phyloP scores from a whole-genome alignment of 352 stramenopile species.

The Globisporangium abappressorium region DNA sequence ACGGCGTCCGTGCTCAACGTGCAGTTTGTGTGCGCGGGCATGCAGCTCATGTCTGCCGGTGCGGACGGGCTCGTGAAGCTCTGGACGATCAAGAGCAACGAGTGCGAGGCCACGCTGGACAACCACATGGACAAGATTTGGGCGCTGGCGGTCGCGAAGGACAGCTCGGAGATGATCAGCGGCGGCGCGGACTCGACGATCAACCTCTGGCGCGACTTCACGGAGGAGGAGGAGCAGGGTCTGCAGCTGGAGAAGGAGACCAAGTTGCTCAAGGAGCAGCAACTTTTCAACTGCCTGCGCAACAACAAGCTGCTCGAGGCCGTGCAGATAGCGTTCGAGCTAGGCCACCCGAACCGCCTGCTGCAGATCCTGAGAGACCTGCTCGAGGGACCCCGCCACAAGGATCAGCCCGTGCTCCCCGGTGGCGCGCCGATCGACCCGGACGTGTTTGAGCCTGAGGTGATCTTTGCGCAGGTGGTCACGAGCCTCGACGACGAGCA shows the following conservation, averaged over 20 bases:
- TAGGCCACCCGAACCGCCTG: constrained; percentile 92
- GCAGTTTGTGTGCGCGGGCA: constrained; percentile 86
- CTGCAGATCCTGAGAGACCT: constrained; percentile 89
- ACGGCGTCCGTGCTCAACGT: constrained; percentile 87
- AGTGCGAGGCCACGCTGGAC: constrained; percentile 97
- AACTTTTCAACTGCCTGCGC: constrained; percentile 93
- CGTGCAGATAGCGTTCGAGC: constrained; percentile 87
- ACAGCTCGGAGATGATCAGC: constrained; percentile 90
- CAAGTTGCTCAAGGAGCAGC: constrained; percentile 94
- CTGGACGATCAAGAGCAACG: constrained; percentile 97
- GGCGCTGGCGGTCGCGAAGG: constrained; percentile 90
- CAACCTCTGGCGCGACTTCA: constrained; percentile 94
- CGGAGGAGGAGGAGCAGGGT: constrained; percentile 85
- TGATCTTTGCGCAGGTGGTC: constrained; percentile 64
- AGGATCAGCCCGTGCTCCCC: constrained; percentile 50
- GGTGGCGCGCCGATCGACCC: constrained; percentile 37
- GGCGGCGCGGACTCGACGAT: constrained; percentile 95
- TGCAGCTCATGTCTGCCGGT: constrained; percentile 94
- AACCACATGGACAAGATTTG: constrained; percentile 97
- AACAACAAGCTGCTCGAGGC: constrained; percentile 89
- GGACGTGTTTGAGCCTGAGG: constrained; percentile 52
- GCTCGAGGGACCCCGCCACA: constrained; percentile 70
- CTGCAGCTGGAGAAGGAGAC: constrained; percentile 82
- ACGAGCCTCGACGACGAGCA: constrained; percentile 80
- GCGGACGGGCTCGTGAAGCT: constrained; percentile 97